phyloP scores from a whole-genome alignment of 148 eudicot species.

The Dysphania ambrosioides region DNA sequence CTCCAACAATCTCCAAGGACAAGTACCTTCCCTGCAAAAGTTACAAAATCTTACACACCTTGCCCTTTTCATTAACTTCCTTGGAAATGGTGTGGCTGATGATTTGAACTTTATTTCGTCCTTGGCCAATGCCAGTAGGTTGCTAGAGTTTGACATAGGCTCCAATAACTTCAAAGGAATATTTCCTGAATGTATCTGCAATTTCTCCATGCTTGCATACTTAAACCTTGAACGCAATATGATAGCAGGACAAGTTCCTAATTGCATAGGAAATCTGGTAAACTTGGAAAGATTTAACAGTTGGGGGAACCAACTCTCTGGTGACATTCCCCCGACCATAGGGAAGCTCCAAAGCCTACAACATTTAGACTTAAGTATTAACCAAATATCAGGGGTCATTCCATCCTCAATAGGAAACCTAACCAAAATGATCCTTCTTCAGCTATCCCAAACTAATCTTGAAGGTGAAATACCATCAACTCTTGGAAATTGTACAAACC shows the following conservation, averaged over 20 bases:
- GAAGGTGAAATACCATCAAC: conserved; percentile 32
- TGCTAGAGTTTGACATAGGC: not conserved
- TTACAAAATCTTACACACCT: not conserved
- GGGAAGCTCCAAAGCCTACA: conserved; percentile 17
- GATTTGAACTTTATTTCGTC: conserved; percentile 27
- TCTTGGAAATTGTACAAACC: conserved; percentile 29
- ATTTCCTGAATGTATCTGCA: not conserved
- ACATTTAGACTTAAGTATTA: not conserved
- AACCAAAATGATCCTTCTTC: conserved; percentile 13
- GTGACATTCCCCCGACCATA: conserved; percentile 29
- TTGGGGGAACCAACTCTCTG: conserved; percentile 20
- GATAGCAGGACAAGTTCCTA: conserved; percentile 23
- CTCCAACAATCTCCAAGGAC: not conserved
- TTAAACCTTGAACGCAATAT: not conserved
- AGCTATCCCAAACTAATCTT: conserved; percentile 19
- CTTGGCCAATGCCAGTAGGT: conserved; percentile 22
- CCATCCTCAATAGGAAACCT: conserved; percentile 35
- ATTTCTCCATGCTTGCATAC: not conserved
- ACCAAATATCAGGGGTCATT: conserved; percentile 30
- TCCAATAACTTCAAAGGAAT: not conserved
- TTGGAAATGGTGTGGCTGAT: conserved; percentile 14
- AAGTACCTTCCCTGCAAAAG: not conserved
- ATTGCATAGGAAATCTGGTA: conserved; percentile 21
- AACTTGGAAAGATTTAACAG: not conserved
- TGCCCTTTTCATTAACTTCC: conserved; percentile 6